Evolutionary conservation across 164 flowering plant species (phyloP).

Genomic region (Liquidambar formosana): DNA sequence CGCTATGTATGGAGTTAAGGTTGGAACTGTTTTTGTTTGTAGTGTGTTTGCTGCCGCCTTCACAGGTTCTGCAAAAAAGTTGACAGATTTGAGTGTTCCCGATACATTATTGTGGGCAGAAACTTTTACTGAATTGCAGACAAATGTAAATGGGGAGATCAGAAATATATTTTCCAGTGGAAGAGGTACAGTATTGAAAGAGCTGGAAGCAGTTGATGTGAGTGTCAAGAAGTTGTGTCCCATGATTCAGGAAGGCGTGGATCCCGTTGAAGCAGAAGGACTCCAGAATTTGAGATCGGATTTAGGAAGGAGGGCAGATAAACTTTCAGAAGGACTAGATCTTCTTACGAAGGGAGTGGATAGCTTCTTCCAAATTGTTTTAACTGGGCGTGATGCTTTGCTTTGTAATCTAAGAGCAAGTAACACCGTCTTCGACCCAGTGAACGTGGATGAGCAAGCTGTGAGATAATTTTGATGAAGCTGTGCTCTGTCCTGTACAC

Average conservation of each 20-base stretch:
- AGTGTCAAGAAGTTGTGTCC: constrained; percentile 45
- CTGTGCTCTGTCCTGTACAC: constrained; percentile 7
- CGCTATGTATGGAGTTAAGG: constrained; percentile 88
- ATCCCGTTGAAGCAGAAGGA: constrained; percentile 25
- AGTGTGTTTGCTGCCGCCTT: constrained; percentile 63
- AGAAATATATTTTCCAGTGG: constrained; percentile 32
- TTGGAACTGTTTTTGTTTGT: constrained; percentile 62
- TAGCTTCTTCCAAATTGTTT: constrained; percentile 72
- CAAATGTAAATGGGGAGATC: constrained; percentile 54
- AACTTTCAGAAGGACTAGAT: constrained; percentile 66
- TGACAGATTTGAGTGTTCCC: constrained; percentile 50
- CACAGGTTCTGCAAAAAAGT: constrained; percentile 52
- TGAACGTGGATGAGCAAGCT: constrained; percentile 23
- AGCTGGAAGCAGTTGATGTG: constrained; percentile 58
- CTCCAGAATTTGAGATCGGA: constrained; percentile 35
- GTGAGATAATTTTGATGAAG: constrained; percentile 20
- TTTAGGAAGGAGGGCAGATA: constrained; percentile 35
- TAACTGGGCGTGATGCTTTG: constrained; percentile 82
- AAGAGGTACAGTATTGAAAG: constrained; percentile 46
- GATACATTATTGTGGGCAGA: constrained; percentile 61
- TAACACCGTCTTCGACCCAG: constrained; percentile 22
- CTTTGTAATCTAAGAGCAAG: constrained; percentile 62
- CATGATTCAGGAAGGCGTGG: constrained; percentile 34
- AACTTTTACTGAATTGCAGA: constrained; percentile 54
- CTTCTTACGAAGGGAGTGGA: constrained; percentile 67